Conservation (phyloP, 163 green algal genomes). For the Scenedesmus sp. region DNA sequence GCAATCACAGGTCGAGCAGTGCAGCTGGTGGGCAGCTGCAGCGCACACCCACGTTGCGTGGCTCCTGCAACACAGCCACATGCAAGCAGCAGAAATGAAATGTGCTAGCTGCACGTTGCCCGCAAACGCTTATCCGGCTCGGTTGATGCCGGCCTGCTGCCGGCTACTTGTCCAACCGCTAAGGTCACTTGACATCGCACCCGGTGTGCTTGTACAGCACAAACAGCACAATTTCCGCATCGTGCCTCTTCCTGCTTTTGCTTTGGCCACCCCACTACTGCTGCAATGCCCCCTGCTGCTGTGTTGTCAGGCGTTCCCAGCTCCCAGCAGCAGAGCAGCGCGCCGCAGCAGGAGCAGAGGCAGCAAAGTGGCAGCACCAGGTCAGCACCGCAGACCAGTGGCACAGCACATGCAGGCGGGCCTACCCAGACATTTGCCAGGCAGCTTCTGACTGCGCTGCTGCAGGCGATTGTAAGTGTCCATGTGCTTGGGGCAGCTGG, state of each 20-base stretch:
- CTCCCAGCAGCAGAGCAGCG: background rate
- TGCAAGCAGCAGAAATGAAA: too few species aligned
- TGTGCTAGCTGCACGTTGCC: too few species aligned
- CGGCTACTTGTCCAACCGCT: too few species aligned
- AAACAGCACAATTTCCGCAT: background rate
- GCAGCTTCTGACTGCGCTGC: slow-evolving; percentile 6
- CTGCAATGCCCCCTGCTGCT: too few species aligned
- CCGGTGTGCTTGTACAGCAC: background rate
- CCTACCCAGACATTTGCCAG: background rate
- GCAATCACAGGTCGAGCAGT: too few species aligned
- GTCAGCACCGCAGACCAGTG: background rate
- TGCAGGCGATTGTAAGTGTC: slow-evolving; percentile 21
- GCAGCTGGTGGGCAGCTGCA: background rate
- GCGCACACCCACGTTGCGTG: too few species aligned
- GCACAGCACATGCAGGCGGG: background rate
- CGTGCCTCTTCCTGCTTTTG: background rate
- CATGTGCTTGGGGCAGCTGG: background rate
- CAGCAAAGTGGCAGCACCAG: slow-evolving; percentile 3
- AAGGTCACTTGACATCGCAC: background rate
- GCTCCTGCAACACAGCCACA: too few species aligned
- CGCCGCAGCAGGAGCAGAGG: slow-evolving; percentile 18
- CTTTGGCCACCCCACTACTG: background rate
- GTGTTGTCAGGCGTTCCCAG: background rate
- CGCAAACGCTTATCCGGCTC: too few species aligned
- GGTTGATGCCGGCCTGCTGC: too few species aligned